A percentile compares a stretch with the other conserved stretches of the same genome.
Evolutionary conservation across 2,329 filamentous ascomycete genomes (phyloP).

Genomic region (Aaosphaeria pasadenensis): DNA sequence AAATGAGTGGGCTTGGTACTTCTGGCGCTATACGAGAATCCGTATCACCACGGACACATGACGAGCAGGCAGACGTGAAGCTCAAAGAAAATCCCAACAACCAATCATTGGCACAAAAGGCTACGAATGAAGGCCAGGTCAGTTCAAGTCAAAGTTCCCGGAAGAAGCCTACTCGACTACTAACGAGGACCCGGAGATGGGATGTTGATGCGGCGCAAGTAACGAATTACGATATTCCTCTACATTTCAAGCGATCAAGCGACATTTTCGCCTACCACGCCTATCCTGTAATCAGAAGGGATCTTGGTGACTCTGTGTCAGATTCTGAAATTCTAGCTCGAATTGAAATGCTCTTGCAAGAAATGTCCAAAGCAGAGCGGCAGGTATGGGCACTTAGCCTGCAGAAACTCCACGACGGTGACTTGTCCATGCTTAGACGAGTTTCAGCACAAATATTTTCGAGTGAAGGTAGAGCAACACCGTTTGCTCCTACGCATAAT

Average conservation of each 20-base stretch:
- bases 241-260: conserved; percentile 9
- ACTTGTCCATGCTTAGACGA: conserved; percentile 17
- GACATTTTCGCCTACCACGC: conserved; percentile 27
- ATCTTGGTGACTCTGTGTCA: conserved; percentile 8
- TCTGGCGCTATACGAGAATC: background rate
- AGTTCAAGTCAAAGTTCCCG: background rate
- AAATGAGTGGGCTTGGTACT: background rate
- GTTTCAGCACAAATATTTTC: too few relatives aligned
- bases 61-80: background rate
- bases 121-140: background rate
- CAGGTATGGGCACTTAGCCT: conserved; percentile 15
- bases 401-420: conserved; percentile 12
- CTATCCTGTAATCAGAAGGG: conserved; percentile 9
- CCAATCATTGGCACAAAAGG: background rate
- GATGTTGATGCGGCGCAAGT: conserved; percentile 9
- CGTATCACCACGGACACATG: background rate
- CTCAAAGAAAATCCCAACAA: background rate
- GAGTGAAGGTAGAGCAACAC: too few relatives aligned
- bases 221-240: conserved; percentile 1
- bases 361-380: conserved; percentile 7
- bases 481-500: too few relatives aligned
- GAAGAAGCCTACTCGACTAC: conserved; percentile 5
- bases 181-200: conserved; percentile 19
- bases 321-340: conserved; percentile 8
- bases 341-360: conserved; percentile 11